Evolutionary conservation across 208 protist species (phyloP).

Genomic region (Phytomonas sp.): DNA sequence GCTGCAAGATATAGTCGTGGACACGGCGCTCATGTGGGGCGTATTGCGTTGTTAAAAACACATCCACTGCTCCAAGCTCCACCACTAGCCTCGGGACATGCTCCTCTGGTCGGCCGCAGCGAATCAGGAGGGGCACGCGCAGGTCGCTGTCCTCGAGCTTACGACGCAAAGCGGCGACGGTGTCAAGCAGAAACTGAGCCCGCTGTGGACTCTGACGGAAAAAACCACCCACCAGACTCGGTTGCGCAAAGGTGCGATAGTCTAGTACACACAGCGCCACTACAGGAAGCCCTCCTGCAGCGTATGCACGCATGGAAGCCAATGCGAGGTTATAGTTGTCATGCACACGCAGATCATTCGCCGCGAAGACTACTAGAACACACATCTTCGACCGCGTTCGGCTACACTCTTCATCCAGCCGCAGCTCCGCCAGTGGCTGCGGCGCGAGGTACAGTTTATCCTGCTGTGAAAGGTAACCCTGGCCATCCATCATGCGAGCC

Average conservation of each 20-base stretch:
- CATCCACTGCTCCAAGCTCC: conserved; percentile 61
- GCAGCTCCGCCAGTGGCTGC: conserved; percentile 31
- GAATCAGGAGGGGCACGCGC: conserved; percentile 67
- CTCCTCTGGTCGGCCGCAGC: conserved; percentile 74
- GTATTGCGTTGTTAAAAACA: conserved; percentile 86
- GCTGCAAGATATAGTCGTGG: conserved; percentile 40
- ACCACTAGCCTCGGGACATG: conserved; percentile 69
- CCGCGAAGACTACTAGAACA: conserved; percentile 67
- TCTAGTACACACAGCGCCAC: conserved; percentile 73
- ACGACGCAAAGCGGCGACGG: conserved; percentile 48
- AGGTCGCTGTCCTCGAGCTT: conserved; percentile 36
- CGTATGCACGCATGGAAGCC: conserved; percentile 44
- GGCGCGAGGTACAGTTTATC: conserved; percentile 53
- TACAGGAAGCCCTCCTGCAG: conserved; percentile 28
- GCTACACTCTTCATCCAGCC: conserved; percentile 10
- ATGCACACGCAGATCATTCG: conserved; percentile 80
- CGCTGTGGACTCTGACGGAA: conserved; percentile 77
- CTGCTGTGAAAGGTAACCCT: conserved; percentile 35
- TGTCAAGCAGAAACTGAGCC: conserved; percentile 68
- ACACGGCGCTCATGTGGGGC: conserved; percentile 72
- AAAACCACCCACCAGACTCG: conserved; percentile 70
- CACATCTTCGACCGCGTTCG: conserved; percentile 14
- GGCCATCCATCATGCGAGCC: conserved; percentile 6
- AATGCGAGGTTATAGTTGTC: conserved; percentile 82
- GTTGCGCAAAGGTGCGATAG: conserved; percentile 81